Conservation (phyloP, 2,329 filamentous ascomycete species). For the Monosporascus ibericus region DNA sequence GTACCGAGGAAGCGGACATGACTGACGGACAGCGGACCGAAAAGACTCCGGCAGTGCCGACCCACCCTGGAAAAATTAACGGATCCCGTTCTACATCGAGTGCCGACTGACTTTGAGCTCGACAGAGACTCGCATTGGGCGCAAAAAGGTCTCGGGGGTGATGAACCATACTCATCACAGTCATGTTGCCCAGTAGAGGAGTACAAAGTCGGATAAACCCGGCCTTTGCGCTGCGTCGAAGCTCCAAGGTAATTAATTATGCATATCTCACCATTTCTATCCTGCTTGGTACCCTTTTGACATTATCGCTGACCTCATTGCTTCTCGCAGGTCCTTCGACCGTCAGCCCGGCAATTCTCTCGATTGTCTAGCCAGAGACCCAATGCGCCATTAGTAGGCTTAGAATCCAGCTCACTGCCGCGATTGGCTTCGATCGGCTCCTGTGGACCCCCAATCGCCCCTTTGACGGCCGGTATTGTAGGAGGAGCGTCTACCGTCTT, state of each 20-base stretch:
- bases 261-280: no score
- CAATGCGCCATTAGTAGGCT: neutral
- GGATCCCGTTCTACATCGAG: neutral
- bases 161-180: conserved; percentile 6
- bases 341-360: conserved; percentile 14
- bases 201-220: conserved; percentile 38
- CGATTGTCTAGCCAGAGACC: conserved; percentile 3
- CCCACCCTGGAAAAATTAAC: neutral
- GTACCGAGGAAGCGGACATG: neutral
- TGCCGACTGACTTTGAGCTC: neutral
- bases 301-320: neutral
- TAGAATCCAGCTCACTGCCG: conserved; percentile 5
- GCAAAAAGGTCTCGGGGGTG: neutral
- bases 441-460: neutral
- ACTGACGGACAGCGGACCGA: neutral
- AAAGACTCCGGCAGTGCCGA: neutral
- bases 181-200: conserved; percentile 52
- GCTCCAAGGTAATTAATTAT: conserved; percentile 10
- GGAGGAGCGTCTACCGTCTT: conserved; percentile 17
- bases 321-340: neutral
- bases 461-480: conserved; percentile 1
- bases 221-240: conserved; percentile 33
- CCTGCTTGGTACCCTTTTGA: neutral
- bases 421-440: conserved; percentile 11
- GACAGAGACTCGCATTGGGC: neutral